Base-by-base conservation (phyloP, 352 stramenopile genomes). In the Halophytophthora batemanensis region DNA sequence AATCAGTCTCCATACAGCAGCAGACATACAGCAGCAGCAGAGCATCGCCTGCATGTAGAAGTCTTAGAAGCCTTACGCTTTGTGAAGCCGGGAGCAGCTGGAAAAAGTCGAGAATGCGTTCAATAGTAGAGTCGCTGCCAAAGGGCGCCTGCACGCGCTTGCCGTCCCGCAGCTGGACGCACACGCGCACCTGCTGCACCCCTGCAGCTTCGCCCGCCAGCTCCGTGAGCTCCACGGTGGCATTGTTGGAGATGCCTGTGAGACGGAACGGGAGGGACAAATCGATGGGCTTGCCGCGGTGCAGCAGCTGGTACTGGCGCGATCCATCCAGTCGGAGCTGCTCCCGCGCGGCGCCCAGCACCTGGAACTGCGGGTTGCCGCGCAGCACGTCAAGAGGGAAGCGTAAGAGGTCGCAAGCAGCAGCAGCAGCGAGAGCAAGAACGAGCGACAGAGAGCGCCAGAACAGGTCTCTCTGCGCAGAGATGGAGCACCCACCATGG, bases 231-330 rank as follows among this genome's bases (percentile, higher is more conserved):
- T 95, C 80, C 18, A 95, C 46, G 12, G 61, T 56, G 14, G 86
- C 83, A 45, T 94, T 94, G 56, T 91, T 91, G 31, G 86, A 91
- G 19, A 95, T 74, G 25, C 86, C 86, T 13, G 86, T 92, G 22
- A 95, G 69, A 3, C 83, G 80, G 47, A 95, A 95, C 29, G 86
- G 83, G 39, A 93, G 77, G 15, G 86, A 90, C 36, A 92, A 54
- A 50, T 95, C 86, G 17, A 95, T 61, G 7, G 71, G 39, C 13
- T 63, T 74, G 35, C 66, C 68, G 42, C 82, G 83, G 55, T 94
- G 84, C 40, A 78, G 47, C 15, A 95, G 68, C 53, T 92, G 69
- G 47, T 63, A 86, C 46, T 76, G 65, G 23, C 46, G 42, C 23
- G 69, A 54, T 21, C 71, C 59, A 21, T 58, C 50, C 36, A 95